A percentile compares a stretch with the other conserved stretches of the same genome.
Evolutionary conservation across 768 basidiomycete species (phyloP).

Genomic region (Macrolepiota albuminosa): DNA sequence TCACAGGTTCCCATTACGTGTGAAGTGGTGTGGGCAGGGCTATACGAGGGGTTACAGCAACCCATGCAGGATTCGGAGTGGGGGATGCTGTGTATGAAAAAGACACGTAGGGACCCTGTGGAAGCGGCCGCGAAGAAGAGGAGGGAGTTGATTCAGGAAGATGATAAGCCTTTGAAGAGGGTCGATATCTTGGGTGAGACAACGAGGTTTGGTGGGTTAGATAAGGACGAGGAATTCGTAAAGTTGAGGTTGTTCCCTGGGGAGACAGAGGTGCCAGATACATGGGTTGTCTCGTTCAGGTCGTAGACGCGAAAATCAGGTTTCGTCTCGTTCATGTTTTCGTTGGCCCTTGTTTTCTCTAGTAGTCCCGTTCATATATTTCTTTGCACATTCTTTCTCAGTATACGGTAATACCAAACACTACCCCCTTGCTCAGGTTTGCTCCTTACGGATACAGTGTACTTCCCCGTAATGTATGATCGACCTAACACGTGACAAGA

Average conservation of each 20-base stretch:
- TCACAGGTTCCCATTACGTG: slow-evolving; percentile 40
- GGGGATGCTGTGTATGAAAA: slow-evolving; percentile 49
- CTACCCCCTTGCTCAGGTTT: too few relatives aligned
- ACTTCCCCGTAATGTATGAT: neutral
- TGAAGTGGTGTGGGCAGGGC: slow-evolving; percentile 48
- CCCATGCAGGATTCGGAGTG: slow-evolving; percentile 64
- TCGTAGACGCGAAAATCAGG: neutral
- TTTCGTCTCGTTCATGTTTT: neutral
- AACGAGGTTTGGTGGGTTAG: slow-evolving; percentile 58
- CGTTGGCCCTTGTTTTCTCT: neutral
- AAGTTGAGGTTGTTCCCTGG: slow-evolving; percentile 48
- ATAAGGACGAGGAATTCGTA: slow-evolving; percentile 52
- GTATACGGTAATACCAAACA: too few relatives aligned
- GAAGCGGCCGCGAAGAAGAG: slow-evolving; percentile 50
- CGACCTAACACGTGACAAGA: slow-evolving; percentile 3
- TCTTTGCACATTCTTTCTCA: too few relatives aligned
- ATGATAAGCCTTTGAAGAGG: slow-evolving; percentile 38
- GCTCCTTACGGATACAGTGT: too few relatives aligned
- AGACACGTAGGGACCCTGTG: slow-evolving; percentile 32
- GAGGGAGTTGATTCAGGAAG: slow-evolving; percentile 28
- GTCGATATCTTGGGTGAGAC: slow-evolving; percentile 62
- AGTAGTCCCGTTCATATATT: neutral
- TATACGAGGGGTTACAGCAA: slow-evolving; percentile 46
- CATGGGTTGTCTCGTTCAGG: slow-evolving; percentile 54
- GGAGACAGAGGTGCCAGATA: slow-evolving; percentile 37